These are phyloP conservation scores for Forsythia viridissima DNA, from an alignment of 257 asterid genomes.

Conservation along the genomic window DNA sequence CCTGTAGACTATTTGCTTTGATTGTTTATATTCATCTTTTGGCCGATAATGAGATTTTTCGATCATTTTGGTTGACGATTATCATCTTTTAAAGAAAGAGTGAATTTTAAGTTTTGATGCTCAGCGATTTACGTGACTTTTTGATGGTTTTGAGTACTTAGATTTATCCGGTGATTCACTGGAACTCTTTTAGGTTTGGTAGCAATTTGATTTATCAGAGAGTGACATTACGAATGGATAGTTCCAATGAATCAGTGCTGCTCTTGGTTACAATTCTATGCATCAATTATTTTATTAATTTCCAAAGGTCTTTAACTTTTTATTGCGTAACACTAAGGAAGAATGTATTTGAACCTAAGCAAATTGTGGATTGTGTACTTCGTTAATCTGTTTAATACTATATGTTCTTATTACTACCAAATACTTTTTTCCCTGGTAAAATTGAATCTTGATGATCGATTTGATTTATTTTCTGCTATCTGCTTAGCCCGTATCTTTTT, in stretches of 20 bases:
- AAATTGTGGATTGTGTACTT: background rate
- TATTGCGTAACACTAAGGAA: background rate
- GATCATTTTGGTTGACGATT: background rate
- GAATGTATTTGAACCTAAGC: background rate
- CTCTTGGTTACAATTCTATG: background rate
- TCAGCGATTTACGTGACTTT: background rate
- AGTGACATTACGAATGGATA: background rate
- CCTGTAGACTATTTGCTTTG: background rate
- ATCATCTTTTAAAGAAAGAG: background rate
- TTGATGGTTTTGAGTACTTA: background rate
- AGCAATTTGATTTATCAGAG: conserved; percentile 8
- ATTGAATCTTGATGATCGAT: background rate
- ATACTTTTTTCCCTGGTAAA: background rate
- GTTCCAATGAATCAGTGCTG: background rate
- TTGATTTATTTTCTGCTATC: conserved; percentile 10
- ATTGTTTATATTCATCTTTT: background rate
- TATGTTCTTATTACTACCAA: background rate
- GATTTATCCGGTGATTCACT: background rate
- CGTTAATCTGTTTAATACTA: background rate
- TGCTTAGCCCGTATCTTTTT: background rate
- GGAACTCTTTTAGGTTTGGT: background rate
- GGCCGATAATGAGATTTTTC: background rate
- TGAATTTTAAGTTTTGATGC: background rate
- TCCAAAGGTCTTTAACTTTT: background rate
- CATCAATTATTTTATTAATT: background rate